Evolutionary conservation across 2,329 filamentous ascomycete genomes (phyloP), one percentile per base, ranked within the genome.

Genomic region (Arthrobotrys iridis): DNA sequence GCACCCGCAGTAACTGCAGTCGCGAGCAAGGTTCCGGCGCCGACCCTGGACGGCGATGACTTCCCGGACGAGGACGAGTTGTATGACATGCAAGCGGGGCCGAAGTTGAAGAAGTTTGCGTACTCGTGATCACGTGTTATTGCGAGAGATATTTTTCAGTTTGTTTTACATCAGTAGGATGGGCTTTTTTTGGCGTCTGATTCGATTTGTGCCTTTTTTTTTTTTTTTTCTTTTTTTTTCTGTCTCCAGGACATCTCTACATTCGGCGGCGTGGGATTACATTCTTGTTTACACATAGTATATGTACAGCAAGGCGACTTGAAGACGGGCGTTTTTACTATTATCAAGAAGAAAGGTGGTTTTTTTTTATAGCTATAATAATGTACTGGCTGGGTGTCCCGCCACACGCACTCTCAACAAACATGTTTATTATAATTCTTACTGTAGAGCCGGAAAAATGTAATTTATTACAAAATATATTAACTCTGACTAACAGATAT

Each of bases 1-100:
- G 24, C 24, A 22, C 24, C 58, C 3, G 58, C 40, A 1, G 37
- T 13, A n/a, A 10, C 28, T 28, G 28, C 24, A 59, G 33, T 41
- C 11, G 28, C 30, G 15, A 48, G 37, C 37, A 60, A 60, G 24
- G 50, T 33, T 20, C 79, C 1, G 82, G 50, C 40, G 24, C 79
- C 1, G 82, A 81, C 57, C 76, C 73, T 22, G 70, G 20, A 52
- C 18, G 50, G 37, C 11, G 63, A 83, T 24, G 80, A 80, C 52
- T 83, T 82, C 52, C 81, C 82, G 20, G 74, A 77, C 28, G 71
- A 76, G 13, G 71, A 77, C 3, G 64, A 77, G 15, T n/a, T 68
- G 3, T 63, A 52, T 41, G 63, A 71, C 18, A 28, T 66, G 20
- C 15, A 55, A 3, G 35, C 30, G 20, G 35, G 7, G 33, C 46